Percentiles rank a stretch among this genome's conserved stretches.
Evolutionary conservation across 495 filamentous ascomycete genomes (phyloP).

Genomic region (Hyaloscypha bicolor): DNA sequence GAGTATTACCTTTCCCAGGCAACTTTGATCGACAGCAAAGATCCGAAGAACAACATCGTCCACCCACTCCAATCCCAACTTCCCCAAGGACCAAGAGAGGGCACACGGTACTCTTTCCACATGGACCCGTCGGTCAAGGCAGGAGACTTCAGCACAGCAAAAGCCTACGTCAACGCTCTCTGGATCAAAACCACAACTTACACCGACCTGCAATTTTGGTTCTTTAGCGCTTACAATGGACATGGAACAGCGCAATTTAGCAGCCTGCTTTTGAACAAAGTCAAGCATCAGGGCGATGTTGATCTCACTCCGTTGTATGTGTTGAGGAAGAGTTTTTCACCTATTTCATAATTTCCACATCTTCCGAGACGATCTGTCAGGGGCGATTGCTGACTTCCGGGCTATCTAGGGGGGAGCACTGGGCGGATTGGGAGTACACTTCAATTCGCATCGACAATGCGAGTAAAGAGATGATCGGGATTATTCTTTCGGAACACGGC

Average conservation of each 20-base stretch:
- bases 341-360: no score
- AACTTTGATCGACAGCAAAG: conserved; percentile 21
- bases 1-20: conserved; percentile 20
- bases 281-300: conserved; percentile 14
- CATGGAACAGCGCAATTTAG: conserved; percentile 19
- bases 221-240: conserved; percentile 24
- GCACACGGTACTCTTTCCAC: conserved; percentile 16
- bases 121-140: conserved; percentile 16
- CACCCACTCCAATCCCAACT: conserved; percentile 22
- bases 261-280: conserved; percentile 16
- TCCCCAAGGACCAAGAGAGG: conserved; percentile 13
- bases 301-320: conserved; percentile 16
- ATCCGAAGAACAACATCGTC: not conserved
- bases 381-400: no score
- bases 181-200: conserved; percentile 13
- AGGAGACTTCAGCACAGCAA: conserved; percentile 20
- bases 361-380: no score
- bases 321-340: no score
- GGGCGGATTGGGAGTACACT: conserved; percentile 24
- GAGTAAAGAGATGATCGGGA: conserved; percentile 22
- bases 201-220: conserved; percentile 28
- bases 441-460: conserved; percentile 25
- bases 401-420: conserved; percentile 15
- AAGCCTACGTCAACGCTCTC: conserved; percentile 26
- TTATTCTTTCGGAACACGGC: conserved; percentile 19